These are phyloP conservation scores for Grigorovia transvaalensis DNA, from an alignment of 805 yeast species.

Conservation along the genomic window DNA sequence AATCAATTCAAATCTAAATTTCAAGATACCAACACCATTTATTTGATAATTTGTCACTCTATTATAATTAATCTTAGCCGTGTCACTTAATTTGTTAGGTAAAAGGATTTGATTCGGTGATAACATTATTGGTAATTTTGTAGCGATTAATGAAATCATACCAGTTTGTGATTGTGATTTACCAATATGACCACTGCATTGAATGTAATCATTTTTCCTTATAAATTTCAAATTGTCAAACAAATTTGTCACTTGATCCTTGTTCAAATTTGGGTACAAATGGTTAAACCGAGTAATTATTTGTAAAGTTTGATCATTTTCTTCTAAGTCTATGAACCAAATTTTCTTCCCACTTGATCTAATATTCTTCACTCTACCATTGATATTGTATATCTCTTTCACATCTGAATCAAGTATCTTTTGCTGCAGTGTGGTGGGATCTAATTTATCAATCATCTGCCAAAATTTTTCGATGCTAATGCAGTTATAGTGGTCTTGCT, in stretches of 20 bases:
- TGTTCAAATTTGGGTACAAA: not conserved
- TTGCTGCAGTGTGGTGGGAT: not conserved
- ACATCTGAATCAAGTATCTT: not conserved
- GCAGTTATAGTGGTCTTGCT: not conserved
- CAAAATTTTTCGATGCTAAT: conserved; percentile 3
- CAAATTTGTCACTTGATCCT: not conserved
- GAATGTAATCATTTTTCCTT: conserved; percentile 63
- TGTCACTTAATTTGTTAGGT: conserved; percentile 54
- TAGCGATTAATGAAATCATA: conserved; percentile 61
- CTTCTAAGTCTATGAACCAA: conserved; percentile 22
- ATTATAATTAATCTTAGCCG: conserved; percentile 48
- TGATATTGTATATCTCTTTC: not conserved
- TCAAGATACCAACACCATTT: conserved; percentile 38
- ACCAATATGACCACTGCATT: conserved; percentile 62
- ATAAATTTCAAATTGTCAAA: conserved; percentile 23
- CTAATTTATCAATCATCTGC: not conserved
- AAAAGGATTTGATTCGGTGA: conserved; percentile 61
- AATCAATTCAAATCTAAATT: conserved; percentile 46
- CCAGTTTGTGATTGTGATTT: conserved; percentile 52
- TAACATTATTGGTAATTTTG: conserved; percentile 39
- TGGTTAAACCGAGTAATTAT: conserved; percentile 6
- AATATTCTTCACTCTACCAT: conserved; percentile 22
- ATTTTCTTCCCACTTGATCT: conserved; percentile 27
- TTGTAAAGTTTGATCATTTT: conserved; percentile 9
- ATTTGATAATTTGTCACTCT: conserved; percentile 67